Percentiles rank a stretch among this genome's conserved stretches.
Conservation (phyloP, 164 flowering plant species). For the Echeveria elegans region DNA sequence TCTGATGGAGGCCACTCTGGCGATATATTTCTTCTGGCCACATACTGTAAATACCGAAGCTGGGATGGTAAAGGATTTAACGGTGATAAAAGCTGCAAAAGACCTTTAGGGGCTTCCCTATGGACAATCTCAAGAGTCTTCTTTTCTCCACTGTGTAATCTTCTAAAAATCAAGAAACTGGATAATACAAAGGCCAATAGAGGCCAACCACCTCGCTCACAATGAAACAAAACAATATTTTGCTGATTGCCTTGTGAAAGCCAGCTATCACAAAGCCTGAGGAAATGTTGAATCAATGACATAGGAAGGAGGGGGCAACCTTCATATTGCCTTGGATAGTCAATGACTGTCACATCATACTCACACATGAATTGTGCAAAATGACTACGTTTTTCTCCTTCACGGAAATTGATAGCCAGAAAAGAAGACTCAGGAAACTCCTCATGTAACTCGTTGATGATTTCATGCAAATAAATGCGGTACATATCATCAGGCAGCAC, state of each 20-base stretch:
- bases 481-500: no score
- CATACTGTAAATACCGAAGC: constrained; percentile 87
- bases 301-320: constrained; percentile 34
- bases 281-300: constrained; percentile 82
- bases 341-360: no score
- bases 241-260: constrained; percentile 59
- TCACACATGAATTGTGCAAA: no score
- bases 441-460: no score
- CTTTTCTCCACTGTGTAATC: constrained; percentile 70
- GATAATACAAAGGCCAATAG: constrained; percentile 82
- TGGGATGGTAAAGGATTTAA: constrained; percentile 92
- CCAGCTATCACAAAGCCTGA: constrained; percentile 86
- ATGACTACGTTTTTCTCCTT: no score
- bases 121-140: constrained; percentile 85
- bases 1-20: constrained; percentile 96
- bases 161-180: constrained; percentile 70
- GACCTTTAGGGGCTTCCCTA: constrained; percentile 92
- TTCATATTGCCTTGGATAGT: no score
- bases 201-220: constrained; percentile 99
- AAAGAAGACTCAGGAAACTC: no score
- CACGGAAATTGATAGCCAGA: no score
- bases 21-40: constrained; percentile 82
- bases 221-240: constrained; percentile 73
- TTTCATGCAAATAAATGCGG: no score
- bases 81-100: constrained; percentile 78